Percentiles rank a stretch among this genome's conserved stretches.
Conservation (phyloP, 108 stramenopile species). For the Stephanodiscus triporus region DNA sequence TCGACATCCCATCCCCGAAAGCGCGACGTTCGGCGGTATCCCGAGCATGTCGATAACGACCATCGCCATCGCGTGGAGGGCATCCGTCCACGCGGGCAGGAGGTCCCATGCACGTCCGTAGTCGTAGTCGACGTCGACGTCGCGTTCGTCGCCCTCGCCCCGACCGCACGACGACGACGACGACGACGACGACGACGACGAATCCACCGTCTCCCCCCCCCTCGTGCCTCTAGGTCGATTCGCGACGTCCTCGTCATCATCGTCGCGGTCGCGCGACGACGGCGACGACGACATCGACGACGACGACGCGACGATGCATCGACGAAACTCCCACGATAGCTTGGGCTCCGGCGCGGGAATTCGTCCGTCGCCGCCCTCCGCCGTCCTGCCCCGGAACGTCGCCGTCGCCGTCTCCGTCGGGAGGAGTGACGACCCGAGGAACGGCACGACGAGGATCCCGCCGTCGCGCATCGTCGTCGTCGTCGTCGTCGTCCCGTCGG, state of each 20-base stretch:
- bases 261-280: too few species aligned
- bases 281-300: too few species aligned
- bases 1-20: conserved; percentile 27
- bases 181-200: too few species aligned
- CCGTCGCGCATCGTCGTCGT: conserved; percentile 14
- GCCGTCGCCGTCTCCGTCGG: conserved; percentile 15
- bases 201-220: too few species aligned
- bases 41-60: conserved; percentile 39
- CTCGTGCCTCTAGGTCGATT: too few species aligned
- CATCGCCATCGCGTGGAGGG: conserved; percentile 44
- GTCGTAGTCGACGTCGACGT: neutral
- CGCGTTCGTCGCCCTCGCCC: neutral
- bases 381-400: conserved; percentile 53
- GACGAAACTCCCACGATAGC: conserved; percentile 52
- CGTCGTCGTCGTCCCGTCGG: conserved; percentile 2
- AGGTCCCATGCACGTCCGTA: neutral
- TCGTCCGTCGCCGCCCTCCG: conserved; percentile 50
- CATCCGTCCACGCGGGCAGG: conserved; percentile 39
- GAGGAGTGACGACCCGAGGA: neutral
- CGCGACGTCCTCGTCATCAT: too few species aligned
- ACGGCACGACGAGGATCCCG: conserved; percentile 12
- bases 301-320: conserved; percentile 22
- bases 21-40: conserved; percentile 45
- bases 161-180: too few species aligned
- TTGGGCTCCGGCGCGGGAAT: conserved; percentile 49